These are phyloP conservation scores for Ophiostoma australiae DNA, from an alignment of 2,329 filamentous ascomycete species.

Conservation along the genomic window DNA sequence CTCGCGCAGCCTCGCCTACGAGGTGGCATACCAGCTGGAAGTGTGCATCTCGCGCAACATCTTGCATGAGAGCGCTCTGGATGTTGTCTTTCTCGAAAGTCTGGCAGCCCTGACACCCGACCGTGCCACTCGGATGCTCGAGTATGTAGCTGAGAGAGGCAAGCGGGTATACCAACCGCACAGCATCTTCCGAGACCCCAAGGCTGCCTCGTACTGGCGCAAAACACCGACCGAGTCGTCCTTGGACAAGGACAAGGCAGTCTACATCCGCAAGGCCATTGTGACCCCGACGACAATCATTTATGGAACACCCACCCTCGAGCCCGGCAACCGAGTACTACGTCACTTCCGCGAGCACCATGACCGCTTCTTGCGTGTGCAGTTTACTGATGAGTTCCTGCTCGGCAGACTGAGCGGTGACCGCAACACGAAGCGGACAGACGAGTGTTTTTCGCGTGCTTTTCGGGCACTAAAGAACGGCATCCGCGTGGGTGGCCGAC, in stretches of 20 bases:
- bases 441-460: conserved; percentile 70
- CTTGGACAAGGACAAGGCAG: conserved; percentile 24
- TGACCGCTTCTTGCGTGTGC: conserved; percentile 82
- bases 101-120: conserved; percentile 47
- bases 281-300: conserved; percentile 82
- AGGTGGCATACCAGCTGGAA: conserved; percentile 83
- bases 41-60: conserved; percentile 79
- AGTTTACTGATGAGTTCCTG: conserved; percentile 76
- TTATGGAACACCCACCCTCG: conserved; percentile 70
- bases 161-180: conserved; percentile 63
- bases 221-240: conserved; percentile 17
- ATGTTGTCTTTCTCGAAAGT: conserved; percentile 58
- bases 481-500: conserved; percentile 73
- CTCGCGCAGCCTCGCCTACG: conserved; percentile 51
- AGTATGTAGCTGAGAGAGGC: conserved; percentile 65
- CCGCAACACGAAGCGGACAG: conserved; percentile 51
- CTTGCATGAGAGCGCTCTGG: conserved; percentile 71
- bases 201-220: conserved; percentile 43
- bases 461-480: conserved; percentile 68
- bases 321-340: conserved; percentile 83
- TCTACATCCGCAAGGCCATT: conserved; percentile 65
- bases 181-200: conserved; percentile 59
- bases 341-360: conserved; percentile 62
- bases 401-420: conserved; percentile 56
- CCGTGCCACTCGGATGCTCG: conserved; percentile 63